Conservation (phyloP, 495 filamentous ascomycete genomes). For the Aspergillus cristatus region DNA sequence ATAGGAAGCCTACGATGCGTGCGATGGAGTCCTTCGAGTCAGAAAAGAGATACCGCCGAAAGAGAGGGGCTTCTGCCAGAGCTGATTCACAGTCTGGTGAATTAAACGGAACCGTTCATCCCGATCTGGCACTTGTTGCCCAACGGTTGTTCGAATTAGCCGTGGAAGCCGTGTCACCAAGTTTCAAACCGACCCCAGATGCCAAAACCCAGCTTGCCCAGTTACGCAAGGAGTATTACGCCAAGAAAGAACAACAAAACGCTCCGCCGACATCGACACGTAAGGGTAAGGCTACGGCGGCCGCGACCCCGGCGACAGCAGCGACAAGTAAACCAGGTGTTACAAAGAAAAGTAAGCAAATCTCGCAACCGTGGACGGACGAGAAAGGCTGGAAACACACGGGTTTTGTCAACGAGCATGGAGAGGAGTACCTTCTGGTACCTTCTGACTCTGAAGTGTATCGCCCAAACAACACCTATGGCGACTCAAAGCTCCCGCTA, state of each 20-base stretch:
- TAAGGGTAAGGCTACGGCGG: constrained; percentile 1
- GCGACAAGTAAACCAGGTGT: constrained; percentile 8
- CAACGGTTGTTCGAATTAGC: constrained; percentile 20
- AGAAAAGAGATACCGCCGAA: constrained; percentile 14
- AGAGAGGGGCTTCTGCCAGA: constrained; percentile 5
- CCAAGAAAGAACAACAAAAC: constrained; percentile 1
- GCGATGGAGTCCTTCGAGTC: constrained; percentile 31
- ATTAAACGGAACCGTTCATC: not conserved
- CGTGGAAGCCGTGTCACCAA: constrained; percentile 12
- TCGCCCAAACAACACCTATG: constrained; percentile 22
- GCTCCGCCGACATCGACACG: not conserved
- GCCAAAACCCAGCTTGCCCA: constrained; percentile 13
- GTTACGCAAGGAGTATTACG: constrained; percentile 11
- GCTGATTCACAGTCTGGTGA: constrained; percentile 1
- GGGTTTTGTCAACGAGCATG: constrained; percentile 24
- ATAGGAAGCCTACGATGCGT: constrained; percentile 31
- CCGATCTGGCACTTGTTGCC: constrained; percentile 9
- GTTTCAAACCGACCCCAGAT: constrained; percentile 12
- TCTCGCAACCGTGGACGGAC: constrained; percentile 11
- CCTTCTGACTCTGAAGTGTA: constrained; percentile 16
- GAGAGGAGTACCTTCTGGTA: constrained; percentile 25
- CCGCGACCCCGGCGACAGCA: constrained; percentile 2
- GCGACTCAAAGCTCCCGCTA: constrained; percentile 17
- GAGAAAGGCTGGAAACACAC: constrained; percentile 26
- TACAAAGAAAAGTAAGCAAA: constrained; percentile 8